Evolutionary conservation across 768 basidiomycete species (phyloP), one percentile per base, ranked within the genome.

Genomic region (Strobilomyces confusus): DNA sequence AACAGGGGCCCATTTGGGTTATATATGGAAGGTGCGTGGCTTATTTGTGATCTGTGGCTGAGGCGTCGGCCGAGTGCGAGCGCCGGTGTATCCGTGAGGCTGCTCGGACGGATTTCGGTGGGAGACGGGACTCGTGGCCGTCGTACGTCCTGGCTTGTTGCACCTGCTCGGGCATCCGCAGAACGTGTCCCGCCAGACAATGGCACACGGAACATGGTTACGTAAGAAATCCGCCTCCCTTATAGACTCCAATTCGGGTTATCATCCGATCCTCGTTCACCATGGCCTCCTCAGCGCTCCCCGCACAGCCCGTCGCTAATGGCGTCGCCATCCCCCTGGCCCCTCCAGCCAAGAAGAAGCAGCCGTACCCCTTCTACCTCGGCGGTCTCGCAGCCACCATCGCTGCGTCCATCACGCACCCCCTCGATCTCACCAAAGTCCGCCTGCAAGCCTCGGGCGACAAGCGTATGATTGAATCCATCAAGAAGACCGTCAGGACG

Each of bases 371-470:
- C 12, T 90, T 91, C 74, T 92, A 87, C 80, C 77, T 92, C 9
- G 90, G 90, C 66, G 90, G 89, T 80, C 69, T 92, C 32, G 90
- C 90, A 40, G 89, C 90, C 11, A 90, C 88, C 38, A 90, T 92
- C 53, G 90, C 90, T 13, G 90, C 90, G n/a, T 88, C 86, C 33
- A 84, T 92, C 53, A 92, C 90, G 2, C 90, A 92, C 68, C 90
- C 91, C 26, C 74, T 93, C 45, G 90, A 93, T 75, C 77, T 95
- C 51, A 95, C 92, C 23, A 95, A 95, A 77, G 90, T 93, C 67
- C 81, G 92, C 50, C 74, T 95, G 54, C 92, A 95, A 69, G 92
- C 92, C 5, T 89, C 90, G 1, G 92, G 91, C 38, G 92, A 95
- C 74, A 93, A 92, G 71, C 80, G 87, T 50, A 94, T 95, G 92